Evolutionary conservation across 1,284 basidiomycete species (phyloP).

Genomic region (Neotropicomus parvogracilis): DNA sequence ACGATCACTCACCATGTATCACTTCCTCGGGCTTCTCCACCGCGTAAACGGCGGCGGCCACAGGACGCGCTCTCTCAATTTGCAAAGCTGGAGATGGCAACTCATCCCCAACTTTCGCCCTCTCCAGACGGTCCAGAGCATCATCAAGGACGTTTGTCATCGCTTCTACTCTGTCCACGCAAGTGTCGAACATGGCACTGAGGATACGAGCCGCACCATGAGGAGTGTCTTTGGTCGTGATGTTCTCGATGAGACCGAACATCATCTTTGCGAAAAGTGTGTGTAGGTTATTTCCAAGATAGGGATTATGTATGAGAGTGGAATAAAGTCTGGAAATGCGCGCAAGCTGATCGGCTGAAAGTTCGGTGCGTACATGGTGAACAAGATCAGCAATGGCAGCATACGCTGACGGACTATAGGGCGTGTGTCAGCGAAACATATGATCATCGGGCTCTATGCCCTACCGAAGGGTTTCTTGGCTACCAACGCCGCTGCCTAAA

Average conservation of each 20-base stretch:
- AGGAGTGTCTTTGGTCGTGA: slow-evolving; percentile 70
- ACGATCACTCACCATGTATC: slow-evolving; percentile 53
- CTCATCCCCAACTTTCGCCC: slow-evolving; percentile 46
- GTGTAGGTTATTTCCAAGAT: slow-evolving; percentile 79
- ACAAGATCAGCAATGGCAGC: slow-evolving; percentile 91
- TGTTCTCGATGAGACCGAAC: slow-evolving; percentile 84
- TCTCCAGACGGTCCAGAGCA: slow-evolving; percentile 46
- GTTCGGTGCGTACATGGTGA: slow-evolving; percentile 86
- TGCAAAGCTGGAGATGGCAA: slow-evolving; percentile 45
- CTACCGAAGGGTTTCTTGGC: slow-evolving; percentile 80
- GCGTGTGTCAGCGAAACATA: slow-evolving; percentile 11
- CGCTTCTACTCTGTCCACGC: slow-evolving; percentile 83
- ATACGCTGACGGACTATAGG: slow-evolving; percentile 74
- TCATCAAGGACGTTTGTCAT: slow-evolving; percentile 69
- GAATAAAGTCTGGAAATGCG: slow-evolving; percentile 86
- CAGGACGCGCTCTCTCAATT: slow-evolving; percentile 79
- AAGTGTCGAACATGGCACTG: slow-evolving; percentile 77
- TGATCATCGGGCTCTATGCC: slow-evolving; percentile 16
- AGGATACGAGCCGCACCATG: slow-evolving; percentile 68
- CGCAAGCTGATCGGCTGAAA: slow-evolving; percentile 76
- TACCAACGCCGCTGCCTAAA: slow-evolving; percentile 77
- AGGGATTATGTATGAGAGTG: slow-evolving; percentile 86
- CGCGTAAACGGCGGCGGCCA: slow-evolving; percentile 70
- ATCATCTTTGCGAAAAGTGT: slow-evolving; percentile 93
- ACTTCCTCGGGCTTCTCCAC: slow-evolving; percentile 76